These are phyloP conservation scores for Fusarium longipes DNA, from an alignment of 2,329 filamentous ascomycete species.

Conservation along the genomic window DNA sequence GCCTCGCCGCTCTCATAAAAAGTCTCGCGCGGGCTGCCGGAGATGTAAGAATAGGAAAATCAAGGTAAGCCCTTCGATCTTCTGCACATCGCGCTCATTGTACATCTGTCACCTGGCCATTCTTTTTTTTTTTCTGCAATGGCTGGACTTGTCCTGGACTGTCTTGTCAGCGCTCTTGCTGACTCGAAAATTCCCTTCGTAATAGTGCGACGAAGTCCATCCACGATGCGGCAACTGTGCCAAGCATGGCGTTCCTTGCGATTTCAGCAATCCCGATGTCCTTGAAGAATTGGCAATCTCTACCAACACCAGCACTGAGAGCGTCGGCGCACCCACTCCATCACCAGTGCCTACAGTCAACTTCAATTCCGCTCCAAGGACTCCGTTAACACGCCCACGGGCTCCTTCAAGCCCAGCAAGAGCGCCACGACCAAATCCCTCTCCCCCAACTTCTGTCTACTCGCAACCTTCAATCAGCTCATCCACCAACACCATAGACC, in stretches of 20 bases:
- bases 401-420: constrained; percentile 35
- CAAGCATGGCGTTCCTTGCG: constrained; percentile 74
- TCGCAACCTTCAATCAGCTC: constrained; percentile 46
- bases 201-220: constrained; percentile 73
- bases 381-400: constrained; percentile 42
- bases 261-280: constrained; percentile 68
- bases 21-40: constrained; percentile 74
- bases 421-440: constrained; percentile 40
- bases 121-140: not conserved
- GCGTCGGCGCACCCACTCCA: constrained; percentile 40
- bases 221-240: constrained; percentile 73
- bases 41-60: constrained; percentile 76
- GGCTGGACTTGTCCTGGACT: not conserved
- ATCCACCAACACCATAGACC: constrained; percentile 49
- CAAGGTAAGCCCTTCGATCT: constrained; percentile 62
- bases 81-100: constrained; percentile 18
- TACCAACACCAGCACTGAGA: constrained; percentile 50
- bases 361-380: constrained; percentile 39
- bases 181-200: constrained; percentile 17
- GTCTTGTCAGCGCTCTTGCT: constrained; percentile 20
- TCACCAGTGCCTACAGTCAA: constrained; percentile 37
- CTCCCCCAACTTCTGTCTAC: constrained; percentile 52
- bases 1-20: constrained; percentile 75
- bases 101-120: constrained; percentile 4
- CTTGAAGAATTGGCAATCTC: constrained; percentile 57